Conservation (phyloP, 164 flowering plant species). For the Warburgia ugandensis region DNA sequence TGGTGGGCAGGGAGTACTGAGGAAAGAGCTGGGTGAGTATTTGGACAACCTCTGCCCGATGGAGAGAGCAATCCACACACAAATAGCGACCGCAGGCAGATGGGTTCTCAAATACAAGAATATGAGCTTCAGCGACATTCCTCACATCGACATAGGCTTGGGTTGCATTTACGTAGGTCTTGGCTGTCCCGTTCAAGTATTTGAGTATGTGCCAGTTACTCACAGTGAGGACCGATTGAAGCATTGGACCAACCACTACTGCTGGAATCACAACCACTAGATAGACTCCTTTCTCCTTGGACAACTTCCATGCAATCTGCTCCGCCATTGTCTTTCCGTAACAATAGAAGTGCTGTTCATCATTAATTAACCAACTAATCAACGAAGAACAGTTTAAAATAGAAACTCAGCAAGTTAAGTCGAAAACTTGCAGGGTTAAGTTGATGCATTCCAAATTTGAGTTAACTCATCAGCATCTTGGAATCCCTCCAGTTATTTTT, state of each 20-base stretch:
- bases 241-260: slow-evolving; percentile 72
- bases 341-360: slow-evolving; percentile 85
- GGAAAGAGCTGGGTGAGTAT: slow-evolving; percentile 76
- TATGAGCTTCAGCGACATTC: slow-evolving; percentile 80
- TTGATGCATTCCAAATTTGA: no score
- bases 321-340: slow-evolving; percentile 92
- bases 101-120: slow-evolving; percentile 64
- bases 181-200: slow-evolving; percentile 80
- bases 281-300: slow-evolving; percentile 71
- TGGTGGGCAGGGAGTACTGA: slow-evolving; percentile 77
- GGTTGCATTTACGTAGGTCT: slow-evolving; percentile 74
- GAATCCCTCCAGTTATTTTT: no score
- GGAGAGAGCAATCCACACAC: slow-evolving; percentile 80
- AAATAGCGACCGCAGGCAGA: slow-evolving; percentile 74
- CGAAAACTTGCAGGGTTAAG: not conserved
- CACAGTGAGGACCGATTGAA: slow-evolving; percentile 68
- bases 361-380: not conserved
- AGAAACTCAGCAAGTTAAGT: not conserved
- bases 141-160: slow-evolving; percentile 82
- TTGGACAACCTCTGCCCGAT: slow-evolving; percentile 83
- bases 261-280: slow-evolving; percentile 77
- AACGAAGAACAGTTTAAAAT: not conserved
- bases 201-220: slow-evolving; percentile 73
- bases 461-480: no score
- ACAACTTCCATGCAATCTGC: slow-evolving; percentile 69